These are phyloP conservation scores for Houttuynia cordata DNA, from an alignment of 164 flowering plant genomes.

Conservation along the genomic window DNA sequence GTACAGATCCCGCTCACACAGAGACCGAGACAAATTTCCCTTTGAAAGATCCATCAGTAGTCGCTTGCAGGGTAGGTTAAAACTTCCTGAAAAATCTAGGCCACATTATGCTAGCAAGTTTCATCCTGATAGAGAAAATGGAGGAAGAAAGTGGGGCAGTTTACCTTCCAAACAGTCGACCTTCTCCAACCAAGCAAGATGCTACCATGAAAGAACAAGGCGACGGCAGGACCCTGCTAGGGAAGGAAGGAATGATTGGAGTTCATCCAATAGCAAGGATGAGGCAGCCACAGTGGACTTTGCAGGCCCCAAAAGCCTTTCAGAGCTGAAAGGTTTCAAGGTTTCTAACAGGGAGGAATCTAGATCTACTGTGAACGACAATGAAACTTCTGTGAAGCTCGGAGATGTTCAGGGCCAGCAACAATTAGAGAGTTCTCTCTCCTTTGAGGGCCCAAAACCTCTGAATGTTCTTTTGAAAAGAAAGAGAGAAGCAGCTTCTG, in stretches of 20 bases:
- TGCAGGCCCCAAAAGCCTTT: conserved; percentile 48
- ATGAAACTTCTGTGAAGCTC: conserved; percentile 4
- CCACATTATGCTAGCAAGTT: conserved; percentile 17
- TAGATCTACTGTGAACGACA: conserved; percentile 5
- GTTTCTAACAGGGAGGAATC: conserved; percentile 17
- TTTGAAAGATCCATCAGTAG: conserved; percentile 37
- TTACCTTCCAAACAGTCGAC: conserved; percentile 30
- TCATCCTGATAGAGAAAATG: conserved; percentile 27
- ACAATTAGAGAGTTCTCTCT: conserved; percentile 28
- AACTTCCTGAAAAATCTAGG: conserved; percentile 36
- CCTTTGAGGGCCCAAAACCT: conserved; percentile 85
- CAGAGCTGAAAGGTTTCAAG: conserved; percentile 40
- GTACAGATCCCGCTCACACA: conserved; percentile 20
- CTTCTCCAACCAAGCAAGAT: conserved; percentile 34
- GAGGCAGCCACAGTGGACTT: conserved; percentile 21
- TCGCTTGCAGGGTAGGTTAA: conserved; percentile 56
- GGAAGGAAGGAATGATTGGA: not conserved
- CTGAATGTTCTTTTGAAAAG: conserved; percentile 68
- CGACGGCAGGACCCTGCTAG: conserved; percentile 13
- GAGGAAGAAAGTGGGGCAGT: conserved; percentile 32
- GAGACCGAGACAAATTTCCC: conserved; percentile 28
- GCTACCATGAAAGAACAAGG: conserved; percentile 32
- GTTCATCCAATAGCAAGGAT: conserved; percentile 24
- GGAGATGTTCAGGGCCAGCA: conserved; percentile 20
- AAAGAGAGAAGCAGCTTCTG: conserved; percentile 43